Percentiles rank a stretch among this genome's conserved stretches.
Evolutionary conservation across 495 filamentous ascomycete genomes (phyloP).

Genomic region (Aspergillus olivimuriae): DNA sequence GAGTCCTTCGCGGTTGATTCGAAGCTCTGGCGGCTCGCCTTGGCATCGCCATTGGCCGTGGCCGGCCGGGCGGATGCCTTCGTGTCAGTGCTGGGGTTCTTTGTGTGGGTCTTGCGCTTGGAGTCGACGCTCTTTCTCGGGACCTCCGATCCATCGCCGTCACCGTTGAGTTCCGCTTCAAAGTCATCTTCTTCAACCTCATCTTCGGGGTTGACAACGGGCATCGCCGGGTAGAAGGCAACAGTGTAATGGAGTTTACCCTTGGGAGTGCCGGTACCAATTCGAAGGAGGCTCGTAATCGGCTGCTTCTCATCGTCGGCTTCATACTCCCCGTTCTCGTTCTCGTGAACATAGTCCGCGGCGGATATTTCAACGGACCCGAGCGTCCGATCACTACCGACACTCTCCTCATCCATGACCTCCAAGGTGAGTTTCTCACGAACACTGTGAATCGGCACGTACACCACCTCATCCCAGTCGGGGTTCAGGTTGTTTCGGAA

Average conservation of each 20-base stretch:
- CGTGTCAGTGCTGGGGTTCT: conserved; percentile 26
- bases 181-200: conserved; percentile 60
- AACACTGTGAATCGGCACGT: conserved; percentile 83
- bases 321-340: conserved; percentile 73
- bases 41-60: conserved; percentile 15
- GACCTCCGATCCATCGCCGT: conserved; percentile 19
- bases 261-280: conserved; percentile 63
- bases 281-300: conserved; percentile 52
- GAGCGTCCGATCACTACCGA: conserved; percentile 80
- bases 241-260: conserved; percentile 78
- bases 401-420: conserved; percentile 92
- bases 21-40: conserved; percentile 24
- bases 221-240: conserved; percentile 83
- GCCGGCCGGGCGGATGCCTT: conserved; percentile 27
- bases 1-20: conserved; percentile 33
- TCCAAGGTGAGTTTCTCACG: conserved; percentile 82
- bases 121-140: conserved; percentile 34
- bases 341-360: conserved; percentile 71
- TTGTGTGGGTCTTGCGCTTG: conserved; percentile 25
- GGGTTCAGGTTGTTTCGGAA: conserved; percentile 95
- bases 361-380: conserved; percentile 70
- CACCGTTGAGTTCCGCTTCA: conserved; percentile 34
- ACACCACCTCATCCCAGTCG: conserved; percentile 92
- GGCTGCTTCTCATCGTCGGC: conserved; percentile 72
- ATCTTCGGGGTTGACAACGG: conserved; percentile 88